phyloP scores from a whole-genome alignment of 2,329 filamentous ascomycete genomes.

The Aspergillus oerlinghausenensis region DNA sequence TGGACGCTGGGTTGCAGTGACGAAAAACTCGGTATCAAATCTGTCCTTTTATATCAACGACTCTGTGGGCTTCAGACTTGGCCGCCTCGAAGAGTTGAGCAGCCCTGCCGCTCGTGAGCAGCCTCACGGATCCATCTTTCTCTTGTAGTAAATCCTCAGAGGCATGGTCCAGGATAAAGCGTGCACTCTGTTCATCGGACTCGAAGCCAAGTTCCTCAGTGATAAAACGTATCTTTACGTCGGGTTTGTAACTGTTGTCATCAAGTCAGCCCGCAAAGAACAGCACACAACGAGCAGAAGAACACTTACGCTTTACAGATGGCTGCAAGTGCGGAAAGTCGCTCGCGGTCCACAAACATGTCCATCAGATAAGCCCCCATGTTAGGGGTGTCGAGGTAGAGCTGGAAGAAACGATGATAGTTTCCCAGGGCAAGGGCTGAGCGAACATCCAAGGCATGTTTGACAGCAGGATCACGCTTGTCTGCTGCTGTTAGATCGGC shows the following conservation, averaged over 20 bases:
- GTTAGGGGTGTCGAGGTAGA: slow-evolving; percentile 89
- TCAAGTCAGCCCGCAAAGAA: slow-evolving; percentile 42
- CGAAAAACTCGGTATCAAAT: slow-evolving; percentile 47
- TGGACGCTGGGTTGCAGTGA: slow-evolving; percentile 1
- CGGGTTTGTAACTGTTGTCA: slow-evolving; percentile 74
- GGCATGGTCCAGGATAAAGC: slow-evolving; percentile 80
- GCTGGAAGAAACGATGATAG: slow-evolving; percentile 95
- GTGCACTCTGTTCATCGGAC: slow-evolving; percentile 80
- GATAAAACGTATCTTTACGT: slow-evolving; percentile 83
- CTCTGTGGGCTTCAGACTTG: slow-evolving; percentile 69
- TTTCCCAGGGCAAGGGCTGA: slow-evolving; percentile 90
- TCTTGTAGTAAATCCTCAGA: slow-evolving; percentile 74
- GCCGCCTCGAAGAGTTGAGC: slow-evolving; percentile 68
- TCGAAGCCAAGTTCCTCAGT: slow-evolving; percentile 96
- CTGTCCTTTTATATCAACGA: slow-evolving; percentile 96
- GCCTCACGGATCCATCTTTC: slow-evolving; percentile 66
- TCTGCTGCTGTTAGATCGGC: slow-evolving; percentile 98
- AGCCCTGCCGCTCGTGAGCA: slow-evolving; percentile 70
- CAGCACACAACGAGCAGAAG: neutral
- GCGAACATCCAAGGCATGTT: slow-evolving; percentile 86
- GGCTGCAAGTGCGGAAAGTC: slow-evolving; percentile 80
- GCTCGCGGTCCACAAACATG: slow-evolving; percentile 95
- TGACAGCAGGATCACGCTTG: slow-evolving; percentile 77
- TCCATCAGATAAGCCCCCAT: slow-evolving; percentile 99
- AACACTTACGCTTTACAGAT: slow-evolving; percentile 91